A percentile compares a stretch with the other conserved stretches of the same genome.
These are phyloP conservation scores for Thielaviopsis musarum DNA, from an alignment of 2,329 filamentous ascomycete species.

Conservation along the genomic window DNA sequence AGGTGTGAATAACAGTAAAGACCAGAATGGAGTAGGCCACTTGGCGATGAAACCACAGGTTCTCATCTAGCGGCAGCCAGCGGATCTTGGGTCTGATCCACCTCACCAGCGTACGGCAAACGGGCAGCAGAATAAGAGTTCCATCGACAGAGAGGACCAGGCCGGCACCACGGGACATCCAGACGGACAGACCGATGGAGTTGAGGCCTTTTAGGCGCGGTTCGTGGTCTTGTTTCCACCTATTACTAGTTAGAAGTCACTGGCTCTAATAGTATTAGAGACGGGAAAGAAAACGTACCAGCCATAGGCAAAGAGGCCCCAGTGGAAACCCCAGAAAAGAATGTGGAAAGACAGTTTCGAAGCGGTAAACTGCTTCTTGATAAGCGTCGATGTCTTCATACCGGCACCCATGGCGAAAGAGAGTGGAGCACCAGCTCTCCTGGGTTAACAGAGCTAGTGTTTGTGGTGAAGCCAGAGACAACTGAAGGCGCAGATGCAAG, in stretches of 20 bases:
- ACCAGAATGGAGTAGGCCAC: constrained; percentile 77
- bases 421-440: neutral
- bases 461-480: too few species aligned
- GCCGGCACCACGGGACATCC: constrained; percentile 88
- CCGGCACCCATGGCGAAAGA: constrained; percentile 22
- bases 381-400: constrained; percentile 25
- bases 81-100: constrained; percentile 71
- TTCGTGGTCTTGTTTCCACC: constrained; percentile 63
- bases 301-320: constrained; percentile 61
- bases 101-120: constrained; percentile 81
- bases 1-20: constrained; percentile 62
- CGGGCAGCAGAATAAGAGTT: constrained; percentile 78
- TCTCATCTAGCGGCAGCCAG: constrained; percentile 90
- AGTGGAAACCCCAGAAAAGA: constrained; percentile 66
- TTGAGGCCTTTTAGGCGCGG: constrained; percentile 60
- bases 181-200: constrained; percentile 71
- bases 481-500: too few species aligned
- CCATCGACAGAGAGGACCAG: constrained; percentile 71
- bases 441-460: too few species aligned
- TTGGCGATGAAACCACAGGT: constrained; percentile 91
- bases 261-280: neutral
- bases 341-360: constrained; percentile 64
- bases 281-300: constrained; percentile 43
- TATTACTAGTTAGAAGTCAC: constrained; percentile 23
- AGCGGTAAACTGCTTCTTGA: constrained; percentile 49